Evolutionary conservation across 2,329 filamentous ascomycete genomes (phyloP), one percentile per base, ranked within the genome.

Genomic region (Alternaria tenuissima): DNA sequence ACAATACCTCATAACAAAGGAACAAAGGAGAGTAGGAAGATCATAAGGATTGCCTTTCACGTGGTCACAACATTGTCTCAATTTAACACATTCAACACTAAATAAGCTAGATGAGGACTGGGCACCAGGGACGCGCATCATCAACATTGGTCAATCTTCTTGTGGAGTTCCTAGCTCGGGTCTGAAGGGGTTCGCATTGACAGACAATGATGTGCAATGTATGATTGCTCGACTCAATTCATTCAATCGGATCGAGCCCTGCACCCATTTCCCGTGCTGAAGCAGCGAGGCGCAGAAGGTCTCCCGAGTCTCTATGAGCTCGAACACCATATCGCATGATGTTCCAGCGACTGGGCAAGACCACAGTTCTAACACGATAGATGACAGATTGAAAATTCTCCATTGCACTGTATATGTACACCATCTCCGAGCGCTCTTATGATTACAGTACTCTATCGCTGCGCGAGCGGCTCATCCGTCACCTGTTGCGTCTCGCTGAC

Each of bases 401-500:
- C 5, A 60, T 52, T 60, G 62, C 63, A 63, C 51, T 70, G 69
- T 60, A 66, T 74, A 74, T 74, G 46, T 74, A 75, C 72, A 76
- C 46, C 49, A 22, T 36, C 20, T 30, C 55, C 5, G 4, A 41
- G 1, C 30, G 2, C 26, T 53, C 26, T 44, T 8, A 1, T 26
- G 43, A 22, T 38, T n/a, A 3, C 28, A 36, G 38, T 20, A 36
- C 22, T 57, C 38, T 61, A 90, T 81, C 88, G 83, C 80, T 90
- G 87, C 66, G 84, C 87, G 57, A 87, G 80, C 54, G 83, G 82
- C 71, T 85, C 83, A 57, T 87, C 82, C 57, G 85, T 88, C 63
- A 88, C 83, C 64, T 84, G 82, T 77, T 89, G 86, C 46, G 81
- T 80, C 72, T 86, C 82, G 42, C 83, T 80, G 32, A 90, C 84